These are phyloP conservation scores for Acanthamoeba healyi DNA, from an alignment of 208 protist genomes.

Conservation along the genomic window DNA sequence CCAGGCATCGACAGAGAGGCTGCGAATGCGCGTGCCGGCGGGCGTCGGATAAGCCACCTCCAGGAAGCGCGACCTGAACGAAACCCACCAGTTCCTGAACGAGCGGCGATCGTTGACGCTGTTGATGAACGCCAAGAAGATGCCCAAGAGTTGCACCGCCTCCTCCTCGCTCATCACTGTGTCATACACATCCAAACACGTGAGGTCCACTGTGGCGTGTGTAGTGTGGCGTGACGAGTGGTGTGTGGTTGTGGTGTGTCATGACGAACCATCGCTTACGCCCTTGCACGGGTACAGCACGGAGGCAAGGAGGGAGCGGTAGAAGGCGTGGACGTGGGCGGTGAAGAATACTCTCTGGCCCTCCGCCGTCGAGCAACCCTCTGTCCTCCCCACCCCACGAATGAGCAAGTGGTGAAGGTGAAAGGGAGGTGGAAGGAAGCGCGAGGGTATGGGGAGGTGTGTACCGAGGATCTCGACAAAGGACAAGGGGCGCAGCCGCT, in stretches of 20 bases:
- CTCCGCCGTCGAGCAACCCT: neutral
- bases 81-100: conserved; percentile 8
- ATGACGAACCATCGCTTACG: neutral
- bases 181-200: neutral
- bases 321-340: neutral
- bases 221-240: neutral
- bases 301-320: neutral
- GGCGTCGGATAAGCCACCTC: conserved; percentile 9
- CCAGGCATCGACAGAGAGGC: neutral
- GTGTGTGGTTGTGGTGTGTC: neutral
- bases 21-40: neutral
- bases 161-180: conserved; percentile 47
- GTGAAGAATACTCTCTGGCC: neutral
- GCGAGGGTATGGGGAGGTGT: no score
- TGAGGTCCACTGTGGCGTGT: neutral
- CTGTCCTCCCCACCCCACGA: neutral
- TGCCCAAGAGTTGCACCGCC: conserved; percentile 48
- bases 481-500: neutral
- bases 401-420: neutral
- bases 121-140: conserved; percentile 52
- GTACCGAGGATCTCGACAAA: conserved; percentile 3
- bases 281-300: neutral
- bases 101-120: neutral
- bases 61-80: conserved; percentile 30
- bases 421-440: neutral